Base-by-base conservation (phyloP, 192 early-diverging fungal genomes). In the Cetraspora pellucida region DNA sequence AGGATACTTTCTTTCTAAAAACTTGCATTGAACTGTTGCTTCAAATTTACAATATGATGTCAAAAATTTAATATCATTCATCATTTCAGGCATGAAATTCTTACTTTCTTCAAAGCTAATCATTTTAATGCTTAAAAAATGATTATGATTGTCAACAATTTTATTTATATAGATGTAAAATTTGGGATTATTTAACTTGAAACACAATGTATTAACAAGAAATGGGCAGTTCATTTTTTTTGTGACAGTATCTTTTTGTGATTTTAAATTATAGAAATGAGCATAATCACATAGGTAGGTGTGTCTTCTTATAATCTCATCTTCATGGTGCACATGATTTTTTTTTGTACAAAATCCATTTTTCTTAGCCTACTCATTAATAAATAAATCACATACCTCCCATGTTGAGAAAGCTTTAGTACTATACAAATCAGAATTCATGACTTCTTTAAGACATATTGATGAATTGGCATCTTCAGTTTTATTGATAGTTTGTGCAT, bases 1-100 rank as follows among this genome's bases (percentile, higher is more conserved):
- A 19, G 45, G 45, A n/a, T 47, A 67, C 45, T 67, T 67, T 9
- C 27, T 10, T 67, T 67, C 65, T 46, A 67, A 46, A 67, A 67
- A n/a, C n/a, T 11, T 67, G 16, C 65, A 16, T 46, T 67, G 65
- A 23, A 11, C 13, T 28, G 6, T 46, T n/a, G 21, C 21, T 2
- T 21, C 17, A 46, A 67, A 67, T 67, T 67, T 67, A 19, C 65
- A 67, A 10, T 2, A 23, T 21, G 45, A 4, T 46, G 21, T 67
- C 21, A 67, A 46, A 47, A 67, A 67, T 67, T n/a, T 31, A 19
- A 67, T 21, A 67, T 67, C 45, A 21, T 46, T 17, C 1, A 67
- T 1, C 11, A 67, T 47, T 67, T 37, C 31, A 37, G 1, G 31
- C 5, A 37, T 37, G 31, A 37, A 37, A n/a, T n/a, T n/a, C 31